Evolutionary conservation across 2,329 filamentous ascomycete species (phyloP).

Genomic region (Penicillium sp.): DNA sequence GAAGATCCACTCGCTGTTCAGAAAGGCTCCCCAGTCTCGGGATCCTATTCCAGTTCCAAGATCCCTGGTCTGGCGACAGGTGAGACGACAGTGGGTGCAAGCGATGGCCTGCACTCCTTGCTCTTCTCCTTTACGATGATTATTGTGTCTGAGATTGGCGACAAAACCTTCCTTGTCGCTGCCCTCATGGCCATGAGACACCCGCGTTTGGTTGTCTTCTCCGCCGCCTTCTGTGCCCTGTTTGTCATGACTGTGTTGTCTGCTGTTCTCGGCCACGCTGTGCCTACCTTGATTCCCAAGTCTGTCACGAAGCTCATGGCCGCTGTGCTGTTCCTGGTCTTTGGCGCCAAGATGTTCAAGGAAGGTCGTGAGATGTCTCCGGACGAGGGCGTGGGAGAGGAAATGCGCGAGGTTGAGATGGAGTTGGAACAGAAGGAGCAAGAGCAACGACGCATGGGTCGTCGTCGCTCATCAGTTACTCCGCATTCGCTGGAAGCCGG

Average conservation of each 20-base stretch:
- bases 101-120: constrained; percentile 73
- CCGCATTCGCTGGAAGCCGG: constrained; percentile 78
- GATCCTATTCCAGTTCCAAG: constrained; percentile 26
- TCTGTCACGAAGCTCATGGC: constrained; percentile 85
- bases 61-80: constrained; percentile 26
- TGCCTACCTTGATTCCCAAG: constrained; percentile 84
- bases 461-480: constrained; percentile 62
- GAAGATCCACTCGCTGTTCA: constrained; percentile 28
- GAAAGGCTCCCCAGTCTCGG: constrained; percentile 19
- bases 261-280: constrained; percentile 83
- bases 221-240: constrained; percentile 85
- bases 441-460: constrained; percentile 59
- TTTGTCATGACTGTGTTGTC: constrained; percentile 94
- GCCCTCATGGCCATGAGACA: constrained; percentile 99
- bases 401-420: constrained; percentile 95
- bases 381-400: constrained; percentile 86
- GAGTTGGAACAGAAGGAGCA: constrained; percentile 93
- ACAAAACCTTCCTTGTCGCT: constrained; percentile 97
- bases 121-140: constrained; percentile 95
- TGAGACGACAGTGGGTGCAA: constrained; percentile 51
- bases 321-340: constrained; percentile 77
- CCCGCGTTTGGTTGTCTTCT: constrained; percentile 85
- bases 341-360: constrained; percentile 74
- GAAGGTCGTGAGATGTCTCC: constrained; percentile 86
- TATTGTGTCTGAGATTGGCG: constrained; percentile 88